These are phyloP conservation scores for Glaciozyma martinii DNA, from an alignment of 768 basidiomycete genomes.

Conservation along the genomic window DNA sequence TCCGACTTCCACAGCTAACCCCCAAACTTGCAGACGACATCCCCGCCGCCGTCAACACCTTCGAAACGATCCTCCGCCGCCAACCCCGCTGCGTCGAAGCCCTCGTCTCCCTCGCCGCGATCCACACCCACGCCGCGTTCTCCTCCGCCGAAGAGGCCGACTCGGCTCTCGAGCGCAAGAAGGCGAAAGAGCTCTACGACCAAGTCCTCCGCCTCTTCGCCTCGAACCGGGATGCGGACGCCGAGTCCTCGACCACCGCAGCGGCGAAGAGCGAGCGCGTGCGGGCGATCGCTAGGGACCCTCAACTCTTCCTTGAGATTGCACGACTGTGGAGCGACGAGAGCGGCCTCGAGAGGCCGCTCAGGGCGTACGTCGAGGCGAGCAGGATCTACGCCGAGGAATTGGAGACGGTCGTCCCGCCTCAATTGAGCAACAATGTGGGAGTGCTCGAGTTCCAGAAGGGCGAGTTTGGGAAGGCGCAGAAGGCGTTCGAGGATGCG, in stretches of 20 bases:
- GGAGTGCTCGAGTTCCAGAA: conserved; percentile 32
- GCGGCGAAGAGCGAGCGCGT: conserved; percentile 26
- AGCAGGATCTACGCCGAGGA: conserved; percentile 32
- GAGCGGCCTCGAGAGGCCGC: conserved; percentile 63
- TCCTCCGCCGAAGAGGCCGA: conserved; percentile 63
- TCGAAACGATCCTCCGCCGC: conserved; percentile 64
- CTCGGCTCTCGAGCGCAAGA: conserved; percentile 56
- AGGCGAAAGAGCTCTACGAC: conserved; percentile 75
- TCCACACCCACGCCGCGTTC: conserved; percentile 65
- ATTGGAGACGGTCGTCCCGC: conserved; percentile 21
- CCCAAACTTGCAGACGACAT: conserved; percentile 57
- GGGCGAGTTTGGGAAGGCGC: conserved; percentile 49
- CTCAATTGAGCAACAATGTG: conserved; percentile 36
- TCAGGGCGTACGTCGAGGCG: conserved; percentile 65
- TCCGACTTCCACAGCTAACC: neutral
- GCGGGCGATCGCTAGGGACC: conserved; percentile 44
- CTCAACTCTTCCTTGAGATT: conserved; percentile 83
- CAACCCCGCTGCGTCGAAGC: conserved; percentile 59
- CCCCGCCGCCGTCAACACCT: conserved; percentile 72
- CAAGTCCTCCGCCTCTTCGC: conserved; percentile 60
- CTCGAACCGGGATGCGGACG: conserved; percentile 1
- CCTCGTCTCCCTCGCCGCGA: conserved; percentile 75
- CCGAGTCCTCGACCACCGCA: neutral
- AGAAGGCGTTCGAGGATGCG: conserved; percentile 62
- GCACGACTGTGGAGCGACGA: conserved; percentile 72